Base-by-base conservation (phyloP, 2,329 filamentous ascomycete species). In the Trichophyton benhamiae region DNA sequence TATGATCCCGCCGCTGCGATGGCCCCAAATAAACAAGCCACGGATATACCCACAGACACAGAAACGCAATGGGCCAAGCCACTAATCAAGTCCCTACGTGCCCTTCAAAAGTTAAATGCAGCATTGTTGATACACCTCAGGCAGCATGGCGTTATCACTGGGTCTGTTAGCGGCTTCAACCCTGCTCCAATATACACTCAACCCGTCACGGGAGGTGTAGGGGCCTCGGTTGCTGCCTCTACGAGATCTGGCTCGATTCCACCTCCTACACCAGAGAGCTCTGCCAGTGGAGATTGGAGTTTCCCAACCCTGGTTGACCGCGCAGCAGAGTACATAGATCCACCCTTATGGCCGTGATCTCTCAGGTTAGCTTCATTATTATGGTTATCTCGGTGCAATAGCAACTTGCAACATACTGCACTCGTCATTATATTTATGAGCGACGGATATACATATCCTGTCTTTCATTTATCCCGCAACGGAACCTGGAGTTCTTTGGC, bases 241-340 rank as follows among this genome's bases (percentile, higher is more conserved):
- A 58, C 9, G 61, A 67, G 46, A 65, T 61, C 72, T 53, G 69
- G 70, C 30, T 76, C 75, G 3, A 65, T 76, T 17, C 74, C 74
- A 4, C 76, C 76, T 3, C 75, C 75, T n/a, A 78, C 77, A 0
- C 76, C 77, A 0, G 77, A 78, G 62, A 78, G 76, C 65, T 76
- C 75, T n/a, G 74, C 71, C 27, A 77, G 76, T 61, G 71, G 74
- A 22, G 76, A 78, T 62, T 78, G 76, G 77, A 72, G 74, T 55
- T 72, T 75, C 41, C 75, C 74, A 2, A 78, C 75, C 62, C 67
- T 78, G n/a, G 61, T 77, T 11, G 76, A 78, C 62, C 71, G 76
- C 13, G 76, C 76, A 41, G 69, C 73, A n/a, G 76, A 79, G 66
- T 78, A 78, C 65, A 77, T 79, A 9, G 76, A 78, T 62, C 76